Evolutionary conservation across 73 alveolate species (phyloP).

Genomic region (Paraurostyla sp.): DNA sequence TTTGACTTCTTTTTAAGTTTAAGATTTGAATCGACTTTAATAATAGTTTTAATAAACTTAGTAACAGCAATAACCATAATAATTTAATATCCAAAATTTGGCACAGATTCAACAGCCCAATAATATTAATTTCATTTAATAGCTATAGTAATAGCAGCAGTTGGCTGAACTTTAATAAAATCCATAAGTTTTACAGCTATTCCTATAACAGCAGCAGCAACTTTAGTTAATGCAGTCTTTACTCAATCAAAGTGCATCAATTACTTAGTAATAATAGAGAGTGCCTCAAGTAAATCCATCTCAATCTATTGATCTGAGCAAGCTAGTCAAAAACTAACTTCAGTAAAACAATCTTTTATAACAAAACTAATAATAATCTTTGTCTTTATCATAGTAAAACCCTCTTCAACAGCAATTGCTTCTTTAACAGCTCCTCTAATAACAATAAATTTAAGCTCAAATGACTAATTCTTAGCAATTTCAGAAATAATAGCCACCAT

Average conservation of each 20-base stretch:
- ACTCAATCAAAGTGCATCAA: not conserved
- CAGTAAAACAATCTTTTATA: not conserved
- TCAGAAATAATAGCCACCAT: not conserved
- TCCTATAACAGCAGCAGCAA: not conserved
- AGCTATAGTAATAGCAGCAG: not conserved
- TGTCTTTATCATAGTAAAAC: not conserved
- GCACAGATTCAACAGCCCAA: not conserved
- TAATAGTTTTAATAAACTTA: not conserved
- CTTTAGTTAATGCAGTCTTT: slow-evolving; percentile 6
- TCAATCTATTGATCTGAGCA: not conserved
- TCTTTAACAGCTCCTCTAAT: not conserved
- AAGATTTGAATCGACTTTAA: too few species aligned
- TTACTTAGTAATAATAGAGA: not conserved
- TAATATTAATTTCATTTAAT: not conserved
- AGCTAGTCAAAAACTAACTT: not conserved
- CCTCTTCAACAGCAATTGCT: not conserved
- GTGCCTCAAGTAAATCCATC: not conserved
- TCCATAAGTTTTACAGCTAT: not conserved
- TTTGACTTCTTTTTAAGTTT: not conserved
- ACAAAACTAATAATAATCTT: not conserved
- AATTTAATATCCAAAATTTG: not conserved
- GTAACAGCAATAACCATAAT: not conserved
- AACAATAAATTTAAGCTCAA: not conserved
- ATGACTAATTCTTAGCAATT: not conserved
- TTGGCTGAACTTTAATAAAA: not conserved